A percentile compares a stretch with the other conserved stretches of the same genome.
phyloP scores from a whole-genome alignment of 1,139 yeast species.

The Taphrina deformans region DNA sequence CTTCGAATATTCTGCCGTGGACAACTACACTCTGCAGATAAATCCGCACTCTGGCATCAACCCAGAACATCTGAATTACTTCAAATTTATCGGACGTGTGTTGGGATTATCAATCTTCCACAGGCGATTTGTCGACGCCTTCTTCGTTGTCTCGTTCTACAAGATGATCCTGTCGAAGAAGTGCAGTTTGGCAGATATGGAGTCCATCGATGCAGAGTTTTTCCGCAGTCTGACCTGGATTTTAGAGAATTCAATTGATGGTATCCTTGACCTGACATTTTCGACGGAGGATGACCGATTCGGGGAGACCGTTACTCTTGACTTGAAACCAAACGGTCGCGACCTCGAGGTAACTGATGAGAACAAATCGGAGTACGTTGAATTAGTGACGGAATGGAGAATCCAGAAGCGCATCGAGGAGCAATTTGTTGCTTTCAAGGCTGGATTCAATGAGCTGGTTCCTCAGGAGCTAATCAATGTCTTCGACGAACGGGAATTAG shows the following conservation, averaged over 20 bases:
- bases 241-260: constrained; percentile 88
- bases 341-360: constrained; percentile 90
- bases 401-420: constrained; percentile 89
- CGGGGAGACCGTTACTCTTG: constrained; percentile 88
- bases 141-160: constrained; percentile 96
- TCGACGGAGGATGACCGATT: constrained; percentile 95
- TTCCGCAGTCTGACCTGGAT: constrained; percentile 95
- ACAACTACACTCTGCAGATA: constrained; percentile 93
- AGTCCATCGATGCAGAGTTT: constrained; percentile 97
- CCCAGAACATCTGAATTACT: constrained; percentile 96
- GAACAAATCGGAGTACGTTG: constrained; percentile 93
- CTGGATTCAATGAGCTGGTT: constrained; percentile 94
- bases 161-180: constrained; percentile 96
- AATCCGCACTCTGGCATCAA: constrained; percentile 97
- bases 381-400: constrained; percentile 93
- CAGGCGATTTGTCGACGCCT: constrained; percentile 94
- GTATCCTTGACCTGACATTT: constrained; percentile 80
- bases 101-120: constrained; percentile 98
- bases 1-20: constrained; percentile 96
- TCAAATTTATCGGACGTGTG: constrained; percentile 96
- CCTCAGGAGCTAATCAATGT: constrained; percentile 96
- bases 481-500: constrained; percentile 95
- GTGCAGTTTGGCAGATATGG: constrained; percentile 95
- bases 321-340: constrained; percentile 83
- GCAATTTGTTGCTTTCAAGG: constrained; percentile 93